phyloP scores from a whole-genome alignment of 495 filamentous ascomycete genomes.

The Massariosphaeria phaeospora region DNA sequence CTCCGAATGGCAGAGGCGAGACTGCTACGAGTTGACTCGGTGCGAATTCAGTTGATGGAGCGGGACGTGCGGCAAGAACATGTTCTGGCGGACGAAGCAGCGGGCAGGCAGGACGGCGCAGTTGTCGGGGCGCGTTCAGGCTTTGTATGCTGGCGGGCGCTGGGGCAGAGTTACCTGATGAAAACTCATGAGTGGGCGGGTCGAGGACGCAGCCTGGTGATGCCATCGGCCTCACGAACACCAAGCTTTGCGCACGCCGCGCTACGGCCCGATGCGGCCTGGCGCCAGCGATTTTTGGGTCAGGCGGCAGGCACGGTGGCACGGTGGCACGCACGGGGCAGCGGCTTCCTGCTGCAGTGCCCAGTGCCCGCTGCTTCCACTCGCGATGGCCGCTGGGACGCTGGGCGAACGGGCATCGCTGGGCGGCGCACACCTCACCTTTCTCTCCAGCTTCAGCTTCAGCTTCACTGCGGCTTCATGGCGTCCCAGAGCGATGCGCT shows the following conservation, averaged over 20 bases:
- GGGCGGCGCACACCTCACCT: background rate
- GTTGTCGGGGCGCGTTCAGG: background rate
- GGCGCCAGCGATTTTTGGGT: conserved; percentile 14
- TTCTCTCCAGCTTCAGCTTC: background rate
- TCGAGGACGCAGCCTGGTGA: conserved; percentile 1
- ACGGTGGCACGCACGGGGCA: background rate
- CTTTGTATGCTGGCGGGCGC: background rate
- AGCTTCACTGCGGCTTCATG: background rate
- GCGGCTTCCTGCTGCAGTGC: background rate
- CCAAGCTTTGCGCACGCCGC: conserved; percentile 10
- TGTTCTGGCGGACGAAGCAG: background rate
- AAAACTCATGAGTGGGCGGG: conserved; percentile 24
- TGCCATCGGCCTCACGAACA: conserved; percentile 8
- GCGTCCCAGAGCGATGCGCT: background rate
- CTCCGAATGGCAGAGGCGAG: no score
- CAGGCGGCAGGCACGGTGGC: conserved; percentile 21
- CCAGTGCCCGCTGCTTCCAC: background rate
- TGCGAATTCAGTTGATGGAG: conserved; percentile 22
- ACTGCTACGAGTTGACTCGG: conserved; percentile 24
- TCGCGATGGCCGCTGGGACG: conserved; percentile 13
- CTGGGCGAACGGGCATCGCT: background rate
- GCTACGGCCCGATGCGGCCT: background rate
- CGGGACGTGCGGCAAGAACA: conserved; percentile 10
- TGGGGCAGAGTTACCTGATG: conserved; percentile 13
- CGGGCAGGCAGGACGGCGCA: background rate